These are phyloP conservation scores for Chrysoporthe puriensis DNA, from an alignment of 2,329 filamentous ascomycete species.

Conservation along the genomic window DNA sequence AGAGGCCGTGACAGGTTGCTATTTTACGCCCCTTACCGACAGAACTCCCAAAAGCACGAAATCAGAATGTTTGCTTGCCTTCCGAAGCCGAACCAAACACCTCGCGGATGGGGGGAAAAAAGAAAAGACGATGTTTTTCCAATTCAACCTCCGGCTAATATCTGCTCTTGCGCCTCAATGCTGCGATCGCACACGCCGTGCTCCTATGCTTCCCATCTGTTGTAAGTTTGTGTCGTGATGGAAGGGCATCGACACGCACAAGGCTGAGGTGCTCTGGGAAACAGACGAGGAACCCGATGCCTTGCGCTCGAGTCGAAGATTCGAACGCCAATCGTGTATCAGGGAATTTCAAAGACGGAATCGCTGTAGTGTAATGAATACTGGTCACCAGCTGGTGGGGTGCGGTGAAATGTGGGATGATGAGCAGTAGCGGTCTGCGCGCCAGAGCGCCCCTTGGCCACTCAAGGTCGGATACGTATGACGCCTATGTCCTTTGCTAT, in stretches of 20 bases:
- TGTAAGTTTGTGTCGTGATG: neutral
- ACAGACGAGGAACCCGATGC: neutral
- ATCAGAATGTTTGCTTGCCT: slow-evolving; percentile 3
- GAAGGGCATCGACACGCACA: neutral
- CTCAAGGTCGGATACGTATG: no score
- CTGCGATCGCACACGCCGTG: neutral
- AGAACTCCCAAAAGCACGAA: neutral
- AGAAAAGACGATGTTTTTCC: neutral
- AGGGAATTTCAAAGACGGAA: neutral
- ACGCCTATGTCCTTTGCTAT: no score
- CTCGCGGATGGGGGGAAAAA: neutral
- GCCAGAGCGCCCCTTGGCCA: no score
- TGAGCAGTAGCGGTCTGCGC: no score
- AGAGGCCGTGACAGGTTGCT: neutral
- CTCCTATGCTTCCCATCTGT: neutral
- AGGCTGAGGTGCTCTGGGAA: neutral
- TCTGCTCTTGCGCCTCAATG: neutral
- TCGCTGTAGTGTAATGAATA: neutral
- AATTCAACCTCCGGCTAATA: neutral
- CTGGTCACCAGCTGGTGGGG: neutral
- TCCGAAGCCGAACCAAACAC: slow-evolving; percentile 3
- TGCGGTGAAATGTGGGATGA: neutral
- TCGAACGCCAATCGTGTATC: neutral
- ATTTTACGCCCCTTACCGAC: neutral
- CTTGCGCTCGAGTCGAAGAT: neutral